Percentiles rank a stretch among this genome's conserved stretches.
phyloP scores from a whole-genome alignment of 352 stramenopile genomes.

The Phytophthora tubulina region DNA sequence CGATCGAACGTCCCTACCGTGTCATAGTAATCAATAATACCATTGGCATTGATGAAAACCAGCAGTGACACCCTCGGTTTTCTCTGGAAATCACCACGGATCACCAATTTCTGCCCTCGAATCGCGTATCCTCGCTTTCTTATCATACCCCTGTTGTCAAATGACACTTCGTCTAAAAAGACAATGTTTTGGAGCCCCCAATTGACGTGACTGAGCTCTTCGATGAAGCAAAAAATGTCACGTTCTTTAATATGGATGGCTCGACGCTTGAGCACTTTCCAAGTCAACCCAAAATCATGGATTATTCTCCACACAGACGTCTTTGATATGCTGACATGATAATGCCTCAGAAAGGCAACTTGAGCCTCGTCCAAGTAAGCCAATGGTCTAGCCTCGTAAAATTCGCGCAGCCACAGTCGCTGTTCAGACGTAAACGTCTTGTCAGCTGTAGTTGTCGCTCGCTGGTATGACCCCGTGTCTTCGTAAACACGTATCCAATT shows the following conservation, averaged over 20 bases:
- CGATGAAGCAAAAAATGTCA: background rate
- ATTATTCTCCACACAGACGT: background rate
- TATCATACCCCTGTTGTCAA: conserved; percentile 47
- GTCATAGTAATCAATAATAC: conserved; percentile 41
- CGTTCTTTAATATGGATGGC: too few species aligned
- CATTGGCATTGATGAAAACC: conserved; percentile 33
- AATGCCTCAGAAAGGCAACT: background rate
- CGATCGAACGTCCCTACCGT: conserved; percentile 45
- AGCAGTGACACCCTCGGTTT: conserved; percentile 40
- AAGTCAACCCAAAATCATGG: too few species aligned
- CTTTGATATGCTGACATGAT: conserved; percentile 12
- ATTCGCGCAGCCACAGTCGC: background rate
- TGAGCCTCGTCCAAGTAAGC: conserved; percentile 16
- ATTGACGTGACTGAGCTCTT: conserved; percentile 32
- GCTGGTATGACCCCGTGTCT: conserved; percentile 8
- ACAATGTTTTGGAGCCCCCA: conserved; percentile 31
- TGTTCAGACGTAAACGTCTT: background rate
- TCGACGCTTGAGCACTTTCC: too few species aligned
- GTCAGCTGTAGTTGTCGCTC: background rate
- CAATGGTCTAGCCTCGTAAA: conserved; percentile 10
- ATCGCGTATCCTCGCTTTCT: conserved; percentile 34
- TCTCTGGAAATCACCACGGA: conserved; percentile 36
- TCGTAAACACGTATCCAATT: conserved; percentile 18
- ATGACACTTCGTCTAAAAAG: conserved; percentile 46
- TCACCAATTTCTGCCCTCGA: conserved; percentile 31